Evolutionary conservation across 75 land plant genomes (phyloP).

Genomic region (Selaginella moellendorffii): DNA sequence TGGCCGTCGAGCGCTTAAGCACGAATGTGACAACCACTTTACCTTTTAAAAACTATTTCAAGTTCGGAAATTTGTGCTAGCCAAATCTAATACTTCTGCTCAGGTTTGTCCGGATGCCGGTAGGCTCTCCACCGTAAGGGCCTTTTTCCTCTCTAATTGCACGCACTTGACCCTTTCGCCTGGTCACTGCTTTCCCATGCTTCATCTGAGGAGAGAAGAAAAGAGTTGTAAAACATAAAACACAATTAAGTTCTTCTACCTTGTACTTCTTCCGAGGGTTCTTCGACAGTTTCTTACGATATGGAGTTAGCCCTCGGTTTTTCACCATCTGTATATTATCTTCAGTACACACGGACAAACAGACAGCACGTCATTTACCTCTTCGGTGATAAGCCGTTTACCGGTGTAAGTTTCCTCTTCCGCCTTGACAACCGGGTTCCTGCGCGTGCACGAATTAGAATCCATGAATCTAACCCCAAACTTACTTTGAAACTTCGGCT

Average conservation of each 20-base stretch:
- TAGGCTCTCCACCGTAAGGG: slow-evolving; percentile 77
- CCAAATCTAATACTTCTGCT: slow-evolving; percentile 66
- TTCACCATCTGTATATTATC: slow-evolving; percentile 68
- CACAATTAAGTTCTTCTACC: slow-evolving; percentile 32
- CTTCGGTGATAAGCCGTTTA: slow-evolving; percentile 58
- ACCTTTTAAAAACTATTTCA: no score
- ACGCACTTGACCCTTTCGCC: slow-evolving; percentile 87
- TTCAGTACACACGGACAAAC: not conserved
- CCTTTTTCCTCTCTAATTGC: slow-evolving; percentile 40
- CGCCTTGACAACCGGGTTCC: slow-evolving; percentile 21
- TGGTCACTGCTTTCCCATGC: slow-evolving; percentile 51
- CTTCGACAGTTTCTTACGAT: slow-evolving; percentile 69
- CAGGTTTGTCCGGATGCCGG: slow-evolving; percentile 65
- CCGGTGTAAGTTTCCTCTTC: slow-evolving; percentile 48
- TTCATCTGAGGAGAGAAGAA: slow-evolving; percentile 40
- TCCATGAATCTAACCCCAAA: not conserved
- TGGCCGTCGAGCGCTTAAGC: no score
- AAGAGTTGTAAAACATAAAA: not conserved
- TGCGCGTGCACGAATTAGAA: slow-evolving; percentile 13
- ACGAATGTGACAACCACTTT: no score
- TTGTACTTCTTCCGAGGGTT: slow-evolving; percentile 97
- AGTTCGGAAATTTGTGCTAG: no score
- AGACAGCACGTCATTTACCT: slow-evolving; percentile 29
- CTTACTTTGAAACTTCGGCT: slow-evolving; percentile 21
- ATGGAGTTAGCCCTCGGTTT: slow-evolving; percentile 81